phyloP scores from a whole-genome alignment of 2,329 filamentous ascomycete genomes.

The Xylariomycetidae sp. region DNA sequence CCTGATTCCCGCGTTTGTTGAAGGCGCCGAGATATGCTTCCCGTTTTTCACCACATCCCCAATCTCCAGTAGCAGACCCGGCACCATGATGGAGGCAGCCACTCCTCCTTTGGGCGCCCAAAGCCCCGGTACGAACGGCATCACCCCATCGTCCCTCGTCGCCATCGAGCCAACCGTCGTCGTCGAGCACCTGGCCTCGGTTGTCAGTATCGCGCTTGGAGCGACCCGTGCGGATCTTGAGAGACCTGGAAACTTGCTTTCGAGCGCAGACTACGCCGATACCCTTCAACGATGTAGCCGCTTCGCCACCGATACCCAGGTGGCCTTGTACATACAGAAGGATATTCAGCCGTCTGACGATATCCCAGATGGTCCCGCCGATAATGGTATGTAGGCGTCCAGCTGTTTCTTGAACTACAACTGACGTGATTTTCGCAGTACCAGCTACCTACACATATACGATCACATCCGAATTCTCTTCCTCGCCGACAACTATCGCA shows the following conservation, averaged over 20 bases:
- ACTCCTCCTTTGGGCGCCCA: slow-evolving; percentile 37
- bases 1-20: slow-evolving; percentile 9
- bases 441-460: slow-evolving; percentile 64
- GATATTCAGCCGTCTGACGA: slow-evolving; percentile 55
- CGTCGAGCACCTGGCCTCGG: slow-evolving; percentile 64
- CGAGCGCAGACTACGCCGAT: slow-evolving; percentile 63
- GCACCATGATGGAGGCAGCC: slow-evolving; percentile 45
- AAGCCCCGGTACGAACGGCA: slow-evolving; percentile 41
- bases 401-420: not conserved
- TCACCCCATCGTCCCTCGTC: slow-evolving; percentile 39
- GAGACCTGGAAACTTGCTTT: slow-evolving; percentile 74
- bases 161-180: slow-evolving; percentile 62
- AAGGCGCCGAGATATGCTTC: slow-evolving; percentile 18
- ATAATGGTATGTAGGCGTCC: slow-evolving; percentile 38
- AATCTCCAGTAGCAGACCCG: slow-evolving; percentile 10
- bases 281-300: slow-evolving; percentile 82
- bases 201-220: slow-evolving; percentile 68
- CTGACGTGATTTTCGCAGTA: slow-evolving; percentile 23
- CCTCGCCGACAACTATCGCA: slow-evolving; percentile 71
- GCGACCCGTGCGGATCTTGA: slow-evolving; percentile 74
- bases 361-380: slow-evolving; percentile 41
- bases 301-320: slow-evolving; percentile 83
- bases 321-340: slow-evolving; percentile 87
- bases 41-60: slow-evolving; percentile 11
- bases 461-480: slow-evolving; percentile 75